A percentile compares a stretch with the other conserved stretches of the same genome.
These are phyloP conservation scores for Mycena epipterygia DNA, from an alignment of 768 basidiomycete species.

Conservation along the genomic window DNA sequence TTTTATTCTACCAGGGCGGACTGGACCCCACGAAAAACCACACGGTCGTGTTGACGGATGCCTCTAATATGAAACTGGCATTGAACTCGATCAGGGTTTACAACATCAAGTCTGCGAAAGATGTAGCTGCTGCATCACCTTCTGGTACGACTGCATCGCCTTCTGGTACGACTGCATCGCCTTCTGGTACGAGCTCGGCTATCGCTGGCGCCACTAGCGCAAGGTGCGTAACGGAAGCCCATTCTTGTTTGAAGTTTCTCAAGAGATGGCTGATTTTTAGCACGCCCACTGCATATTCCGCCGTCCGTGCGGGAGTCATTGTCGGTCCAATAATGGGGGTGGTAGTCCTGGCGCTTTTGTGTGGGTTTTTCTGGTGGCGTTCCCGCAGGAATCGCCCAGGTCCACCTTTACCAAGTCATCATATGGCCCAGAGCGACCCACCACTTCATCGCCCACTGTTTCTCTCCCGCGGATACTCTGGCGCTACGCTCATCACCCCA, in stretches of 20 bases:
- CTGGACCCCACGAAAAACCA: constrained; percentile 31
- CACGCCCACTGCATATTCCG: constrained; percentile 3
- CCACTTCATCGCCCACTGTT: neutral
- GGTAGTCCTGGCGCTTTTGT: neutral
- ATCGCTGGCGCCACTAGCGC: neutral
- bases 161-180: neutral
- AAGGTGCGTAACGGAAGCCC: neutral
- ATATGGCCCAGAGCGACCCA: neutral
- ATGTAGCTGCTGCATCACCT: neutral
- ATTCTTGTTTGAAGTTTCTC: neutral
- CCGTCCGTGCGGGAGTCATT: constrained; percentile 24
- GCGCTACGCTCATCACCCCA: neutral
- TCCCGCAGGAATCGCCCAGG: constrained; percentile 6
- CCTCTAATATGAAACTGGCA: constrained; percentile 20
- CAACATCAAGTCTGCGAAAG: neutral
- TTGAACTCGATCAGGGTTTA: constrained; percentile 29
- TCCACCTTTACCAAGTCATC: neutral
- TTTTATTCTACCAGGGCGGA: constrained; percentile 29
- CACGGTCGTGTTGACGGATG: constrained; percentile 20
- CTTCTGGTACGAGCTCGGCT: neutral
- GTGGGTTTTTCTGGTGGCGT: constrained; percentile 15
- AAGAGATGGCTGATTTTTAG: neutral
- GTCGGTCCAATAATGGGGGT: constrained; percentile 26
- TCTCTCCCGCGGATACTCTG: neutral
- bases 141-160: neutral